A percentile compares a stretch with the other conserved stretches of the same genome.
Conservation (phyloP, 1,139 yeast species). For the Debaryomyces nepalensis region DNA sequence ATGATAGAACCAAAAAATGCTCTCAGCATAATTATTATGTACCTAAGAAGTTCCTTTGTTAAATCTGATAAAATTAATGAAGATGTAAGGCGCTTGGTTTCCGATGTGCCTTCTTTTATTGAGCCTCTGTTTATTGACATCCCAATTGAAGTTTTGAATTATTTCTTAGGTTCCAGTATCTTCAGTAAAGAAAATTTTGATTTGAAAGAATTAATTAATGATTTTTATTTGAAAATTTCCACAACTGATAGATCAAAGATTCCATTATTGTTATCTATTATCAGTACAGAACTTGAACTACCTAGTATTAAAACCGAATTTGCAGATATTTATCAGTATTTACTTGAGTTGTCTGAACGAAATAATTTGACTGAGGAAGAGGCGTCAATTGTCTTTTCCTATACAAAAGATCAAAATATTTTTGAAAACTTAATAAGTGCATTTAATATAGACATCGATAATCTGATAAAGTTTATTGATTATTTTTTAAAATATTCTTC, state of each 20-base stretch:
- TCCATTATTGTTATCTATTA: conserved; percentile 16
- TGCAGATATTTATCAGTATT: conserved; percentile 21
- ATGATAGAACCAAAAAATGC: conserved; percentile 20
- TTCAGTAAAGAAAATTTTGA: conserved; percentile 15
- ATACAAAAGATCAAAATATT: conserved; percentile 19
- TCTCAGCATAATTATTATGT: conserved; percentile 17
- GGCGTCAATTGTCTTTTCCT: conserved; percentile 22
- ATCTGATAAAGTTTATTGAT: conserved; percentile 17
- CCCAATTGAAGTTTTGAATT: conserved; percentile 29
- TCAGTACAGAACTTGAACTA: not conserved
- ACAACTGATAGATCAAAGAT: conserved; percentile 21
- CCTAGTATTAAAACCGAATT: conserved; percentile 11
- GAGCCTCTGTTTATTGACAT: conserved; percentile 31
- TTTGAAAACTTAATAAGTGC: conserved; percentile 20
- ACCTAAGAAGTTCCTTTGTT: conserved; percentile 1
- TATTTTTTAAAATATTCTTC: conserved; percentile 9
- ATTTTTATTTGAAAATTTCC: conserved; percentile 34
- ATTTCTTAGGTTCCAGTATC: conserved; percentile 18
- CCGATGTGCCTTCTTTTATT: conserved; percentile 31
- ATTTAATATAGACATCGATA: conserved; percentile 12
- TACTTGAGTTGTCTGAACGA: conserved; percentile 18
- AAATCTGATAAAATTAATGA: not conserved
- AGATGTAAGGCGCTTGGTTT: conserved; percentile 19
- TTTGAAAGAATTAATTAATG: conserved; percentile 31
- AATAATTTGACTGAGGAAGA: conserved; percentile 19